Conservation (phyloP, 1,284 basidiomycete species). For the Omphalotus olearius region DNA sequence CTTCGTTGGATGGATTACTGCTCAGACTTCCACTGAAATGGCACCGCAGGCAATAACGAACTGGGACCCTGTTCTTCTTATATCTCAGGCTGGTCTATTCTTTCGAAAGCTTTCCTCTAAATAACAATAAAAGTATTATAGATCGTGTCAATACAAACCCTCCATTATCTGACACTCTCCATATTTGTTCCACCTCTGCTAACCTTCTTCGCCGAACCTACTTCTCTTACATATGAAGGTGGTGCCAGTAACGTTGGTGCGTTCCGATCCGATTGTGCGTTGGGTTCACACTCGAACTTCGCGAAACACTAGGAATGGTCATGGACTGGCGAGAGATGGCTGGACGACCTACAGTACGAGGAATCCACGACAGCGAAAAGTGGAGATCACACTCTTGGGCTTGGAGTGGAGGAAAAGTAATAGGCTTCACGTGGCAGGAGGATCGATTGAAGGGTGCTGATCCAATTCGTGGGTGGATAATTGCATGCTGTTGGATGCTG, state of each 20-base stretch:
- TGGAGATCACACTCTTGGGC: conserved; percentile 67
- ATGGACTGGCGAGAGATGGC: conserved; percentile 98
- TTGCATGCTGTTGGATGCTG: conserved; percentile 79
- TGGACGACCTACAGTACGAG: conserved; percentile 69
- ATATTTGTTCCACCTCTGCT: conserved; percentile 83
- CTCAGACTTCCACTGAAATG: background rate
- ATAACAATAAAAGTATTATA: conserved; percentile 28
- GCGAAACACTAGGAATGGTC: conserved; percentile 61
- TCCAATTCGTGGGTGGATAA: conserved; percentile 80
- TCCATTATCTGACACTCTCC: conserved; percentile 89
- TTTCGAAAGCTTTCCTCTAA: background rate
- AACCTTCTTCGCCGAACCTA: conserved; percentile 67
- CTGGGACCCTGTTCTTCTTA: conserved; percentile 14
- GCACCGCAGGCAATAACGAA: conserved; percentile 2
- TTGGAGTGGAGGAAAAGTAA: conserved; percentile 73
- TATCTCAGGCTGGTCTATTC: conserved; percentile 5
- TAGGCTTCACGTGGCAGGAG: conserved; percentile 50
- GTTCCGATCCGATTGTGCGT: conserved; percentile 21
- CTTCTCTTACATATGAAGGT: conserved; percentile 79
- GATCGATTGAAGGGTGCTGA: conserved; percentile 62
- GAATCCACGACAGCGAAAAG: conserved; percentile 54
- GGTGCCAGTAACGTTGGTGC: conserved; percentile 77
- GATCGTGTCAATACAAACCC: conserved; percentile 87
- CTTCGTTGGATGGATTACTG: conserved; percentile 7
- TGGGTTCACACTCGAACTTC: conserved; percentile 3